A percentile compares a stretch with the other conserved stretches of the same genome.
These are phyloP conservation scores for Xylaria flabelliformis DNA, from an alignment of 495 filamentous ascomycete species.

Conservation along the genomic window DNA sequence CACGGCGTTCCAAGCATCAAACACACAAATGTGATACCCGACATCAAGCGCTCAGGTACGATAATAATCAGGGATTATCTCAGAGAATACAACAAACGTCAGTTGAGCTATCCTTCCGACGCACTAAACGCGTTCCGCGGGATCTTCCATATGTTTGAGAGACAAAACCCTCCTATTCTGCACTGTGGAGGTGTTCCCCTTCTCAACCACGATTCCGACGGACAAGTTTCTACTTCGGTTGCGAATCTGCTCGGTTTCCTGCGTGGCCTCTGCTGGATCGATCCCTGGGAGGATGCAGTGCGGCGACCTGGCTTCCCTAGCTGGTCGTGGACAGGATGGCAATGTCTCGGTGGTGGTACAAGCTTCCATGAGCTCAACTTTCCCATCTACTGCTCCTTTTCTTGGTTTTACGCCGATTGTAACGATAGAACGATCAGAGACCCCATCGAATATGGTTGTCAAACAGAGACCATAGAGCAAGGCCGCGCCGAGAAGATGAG, in stretches of 20 bases:
- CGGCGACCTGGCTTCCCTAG: constrained; percentile 10
- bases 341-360: neutral
- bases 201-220: neutral
- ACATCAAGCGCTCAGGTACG: neutral
- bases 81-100: neutral
- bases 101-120: neutral
- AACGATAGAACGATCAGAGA: neutral
- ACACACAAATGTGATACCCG: neutral
- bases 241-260: neutral
- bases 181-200: neutral
- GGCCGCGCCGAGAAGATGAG: neutral
- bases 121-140: neutral
- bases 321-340: constrained; percentile 22
- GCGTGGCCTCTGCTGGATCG: constrained; percentile 8
- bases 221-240: neutral
- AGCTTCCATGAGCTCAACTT: neutral
- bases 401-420: neutral
- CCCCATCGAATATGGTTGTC: neutral
- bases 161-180: neutral
- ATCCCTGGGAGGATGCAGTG: neutral
- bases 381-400: neutral
- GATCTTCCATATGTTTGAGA: neutral
- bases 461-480: neutral
- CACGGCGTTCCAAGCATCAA: neutral
- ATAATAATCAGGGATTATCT: neutral